Base-by-base conservation (phyloP, 345 rosid genomes). In the Capsella bursapastoris region DNA sequence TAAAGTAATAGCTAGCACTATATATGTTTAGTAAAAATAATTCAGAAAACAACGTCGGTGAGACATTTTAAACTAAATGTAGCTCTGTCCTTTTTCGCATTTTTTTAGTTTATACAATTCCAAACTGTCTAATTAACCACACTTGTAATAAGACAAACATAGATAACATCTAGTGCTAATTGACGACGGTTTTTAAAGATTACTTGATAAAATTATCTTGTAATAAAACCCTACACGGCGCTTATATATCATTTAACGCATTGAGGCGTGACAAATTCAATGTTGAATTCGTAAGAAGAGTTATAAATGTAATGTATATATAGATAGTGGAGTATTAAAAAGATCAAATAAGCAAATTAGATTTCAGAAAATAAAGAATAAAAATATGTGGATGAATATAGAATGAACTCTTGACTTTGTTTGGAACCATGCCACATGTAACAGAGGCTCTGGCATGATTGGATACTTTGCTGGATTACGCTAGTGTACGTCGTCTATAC, bases 381-480 rank as follows among this genome's bases (percentile, higher is more conserved):
- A 32, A 32, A 32, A 64, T 4, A 27, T 8, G 50, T 67, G 29
- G 50, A 67, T 53, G 37, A 67, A 22, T 56, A 0, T 41, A 40
- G 11, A 27, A 63, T 56, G 22, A 32, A 12, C 13, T 8, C 3
- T 57, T 70, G 75, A 71, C 67, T 48, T 60, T 1, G 59, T 71
- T 40, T 35, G 16, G 59, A 62, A 34, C 61, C 8, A 28, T 71
- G 75, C 75, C 75, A 58, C 67, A 35, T 60, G 68, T 60, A 66
- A 35, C 37, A 63, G 53, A 64, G 52, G 7, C 57, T 71, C 77
- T 71, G 77, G 72, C 77, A 57, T 66, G 81, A 65, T 32, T 70
- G 53, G 67, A 70, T 49, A 77, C 62, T 71, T 65, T 68, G 77
- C 69, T 78, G 77, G 81, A 72, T 71, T 64, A 35, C 62, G 61